Percentiles rank a stretch among this genome's conserved stretches.
These are phyloP conservation scores for Solanum hybrid DNA, from an alignment of 305 asterid species.

Conservation along the genomic window DNA sequence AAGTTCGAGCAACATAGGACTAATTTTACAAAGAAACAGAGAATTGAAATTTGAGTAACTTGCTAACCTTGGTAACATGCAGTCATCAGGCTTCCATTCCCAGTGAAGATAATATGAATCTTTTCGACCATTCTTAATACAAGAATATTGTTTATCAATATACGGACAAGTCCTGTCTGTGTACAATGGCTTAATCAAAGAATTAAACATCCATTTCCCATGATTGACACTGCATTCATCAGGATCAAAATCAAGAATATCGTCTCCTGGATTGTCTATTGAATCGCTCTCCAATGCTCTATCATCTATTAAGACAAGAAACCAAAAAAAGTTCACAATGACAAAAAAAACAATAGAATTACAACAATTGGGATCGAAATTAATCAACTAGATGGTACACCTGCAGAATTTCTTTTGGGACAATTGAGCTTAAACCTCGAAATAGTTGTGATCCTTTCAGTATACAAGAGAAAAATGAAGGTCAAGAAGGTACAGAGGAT, in stretches of 20 bases:
- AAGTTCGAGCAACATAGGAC: background rate
- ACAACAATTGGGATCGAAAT: background rate
- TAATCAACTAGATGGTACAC: slow-evolving; percentile 6
- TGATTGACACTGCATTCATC: slow-evolving; percentile 54
- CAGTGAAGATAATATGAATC: slow-evolving; percentile 68
- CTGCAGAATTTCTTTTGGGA: slow-evolving; percentile 30
- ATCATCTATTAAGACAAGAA: slow-evolving; percentile 18
- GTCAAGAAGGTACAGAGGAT: slow-evolving; percentile 26
- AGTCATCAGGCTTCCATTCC: slow-evolving; percentile 92
- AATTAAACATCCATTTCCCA: slow-evolving; percentile 72
- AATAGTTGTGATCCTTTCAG: slow-evolving; percentile 37
- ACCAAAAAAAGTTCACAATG: too few species aligned
- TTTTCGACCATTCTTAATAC: slow-evolving; percentile 60
- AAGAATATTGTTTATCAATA: slow-evolving; percentile 64
- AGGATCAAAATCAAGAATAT: slow-evolving; percentile 53
- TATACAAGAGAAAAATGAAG: slow-evolving; percentile 43
- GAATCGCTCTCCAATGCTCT: slow-evolving; percentile 19
- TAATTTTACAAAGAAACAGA: background rate
- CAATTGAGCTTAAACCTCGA: slow-evolving; percentile 40
- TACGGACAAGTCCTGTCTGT: slow-evolving; percentile 58
- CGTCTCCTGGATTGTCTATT: slow-evolving; percentile 40
- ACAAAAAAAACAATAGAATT: too few species aligned
- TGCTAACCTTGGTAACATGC: slow-evolving; percentile 71
- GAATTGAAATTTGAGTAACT: background rate
- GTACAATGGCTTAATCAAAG: slow-evolving; percentile 56